These are phyloP conservation scores for Aspergillus bridgeri DNA, from an alignment of 495 filamentous ascomycete species.

Conservation along the genomic window DNA sequence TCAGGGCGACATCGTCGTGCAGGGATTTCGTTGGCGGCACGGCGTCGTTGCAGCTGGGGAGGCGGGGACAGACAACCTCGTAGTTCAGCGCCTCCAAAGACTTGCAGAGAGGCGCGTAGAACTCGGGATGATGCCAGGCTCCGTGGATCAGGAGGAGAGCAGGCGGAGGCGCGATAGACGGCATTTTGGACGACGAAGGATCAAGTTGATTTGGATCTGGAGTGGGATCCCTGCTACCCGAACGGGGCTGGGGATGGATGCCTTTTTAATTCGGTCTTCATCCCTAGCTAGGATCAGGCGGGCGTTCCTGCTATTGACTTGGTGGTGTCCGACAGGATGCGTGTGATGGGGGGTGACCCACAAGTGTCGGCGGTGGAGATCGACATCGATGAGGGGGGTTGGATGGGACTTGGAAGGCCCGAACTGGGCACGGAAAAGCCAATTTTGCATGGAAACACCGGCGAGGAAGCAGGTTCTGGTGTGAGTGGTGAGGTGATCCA, in stretches of 20 bases:
- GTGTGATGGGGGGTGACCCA: not conserved
- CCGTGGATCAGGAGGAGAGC: constrained; percentile 1
- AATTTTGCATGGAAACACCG: too few species aligned
- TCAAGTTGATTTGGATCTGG: not conserved
- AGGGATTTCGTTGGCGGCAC: not conserved
- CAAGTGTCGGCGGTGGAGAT: not conserved
- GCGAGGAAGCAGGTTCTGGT: too few species aligned
- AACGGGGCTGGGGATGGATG: not conserved
- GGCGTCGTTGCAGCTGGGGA: not conserved
- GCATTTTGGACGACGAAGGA: not conserved
- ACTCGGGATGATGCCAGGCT: constrained; percentile 1
- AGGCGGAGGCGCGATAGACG: not conserved
- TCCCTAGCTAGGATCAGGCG: not conserved
- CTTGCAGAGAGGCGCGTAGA: constrained; percentile 1
- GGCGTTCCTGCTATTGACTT: not conserved
- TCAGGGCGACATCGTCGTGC: not conserved
- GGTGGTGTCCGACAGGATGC: not conserved
- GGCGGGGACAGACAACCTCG: not conserved
- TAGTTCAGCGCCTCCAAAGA: not conserved
- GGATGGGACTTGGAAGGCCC: not conserved
- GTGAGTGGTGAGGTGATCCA: too few species aligned
- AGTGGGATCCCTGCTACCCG: not conserved
- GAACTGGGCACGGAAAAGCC: too few species aligned
- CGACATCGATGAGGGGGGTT: not conserved
- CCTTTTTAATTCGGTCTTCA: not conserved